Conservation (phyloP, 2,329 filamentous ascomycete genomes). For the Cytospora leucostoma region DNA sequence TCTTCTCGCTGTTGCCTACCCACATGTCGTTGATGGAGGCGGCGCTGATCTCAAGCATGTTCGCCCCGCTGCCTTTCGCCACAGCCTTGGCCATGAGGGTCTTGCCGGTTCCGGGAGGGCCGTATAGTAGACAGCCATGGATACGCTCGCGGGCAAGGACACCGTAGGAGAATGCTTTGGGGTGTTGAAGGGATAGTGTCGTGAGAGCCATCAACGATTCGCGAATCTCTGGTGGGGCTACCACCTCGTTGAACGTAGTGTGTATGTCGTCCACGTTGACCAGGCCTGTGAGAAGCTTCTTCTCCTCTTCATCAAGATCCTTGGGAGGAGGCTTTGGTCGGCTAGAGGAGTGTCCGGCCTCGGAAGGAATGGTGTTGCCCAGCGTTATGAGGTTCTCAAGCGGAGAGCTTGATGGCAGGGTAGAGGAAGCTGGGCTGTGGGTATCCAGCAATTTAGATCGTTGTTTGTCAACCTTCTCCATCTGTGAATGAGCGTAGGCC, state of each 20-base stretch:
- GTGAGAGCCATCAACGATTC: slow-evolving; percentile 88
- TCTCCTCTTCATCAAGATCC: slow-evolving; percentile 74
- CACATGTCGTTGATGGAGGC: slow-evolving; percentile 96
- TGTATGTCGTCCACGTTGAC: slow-evolving; percentile 79
- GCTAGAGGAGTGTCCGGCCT: slow-evolving; percentile 30
- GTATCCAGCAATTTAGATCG: slow-evolving; percentile 5
- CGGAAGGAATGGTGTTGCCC: slow-evolving; percentile 25
- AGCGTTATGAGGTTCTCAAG: slow-evolving; percentile 19
- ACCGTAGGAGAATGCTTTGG: slow-evolving; percentile 95
- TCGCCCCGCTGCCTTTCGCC: slow-evolving; percentile 67
- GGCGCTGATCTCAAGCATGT: slow-evolving; percentile 84
- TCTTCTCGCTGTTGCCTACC: slow-evolving; percentile 95
- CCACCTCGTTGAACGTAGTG: slow-evolving; percentile 85
- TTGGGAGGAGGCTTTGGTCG: slow-evolving; percentile 17
- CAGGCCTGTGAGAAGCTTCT: slow-evolving; percentile 77
- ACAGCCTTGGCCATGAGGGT: slow-evolving; percentile 70
- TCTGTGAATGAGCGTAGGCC: slow-evolving; percentile 32
- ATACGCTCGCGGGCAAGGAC: slow-evolving; percentile 90
- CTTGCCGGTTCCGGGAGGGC: slow-evolving; percentile 79
- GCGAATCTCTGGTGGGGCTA: slow-evolving; percentile 78
- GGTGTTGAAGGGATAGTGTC: slow-evolving; percentile 79
- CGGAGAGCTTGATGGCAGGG: slow-evolving; percentile 37
- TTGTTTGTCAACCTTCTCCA: slow-evolving; percentile 26
- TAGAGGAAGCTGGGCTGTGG: slow-evolving; percentile 35
- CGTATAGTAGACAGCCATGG: slow-evolving; percentile 84